Base-by-base conservation (phyloP, 352 stramenopile genomes). In the Phytophthora agathidicida region DNA sequence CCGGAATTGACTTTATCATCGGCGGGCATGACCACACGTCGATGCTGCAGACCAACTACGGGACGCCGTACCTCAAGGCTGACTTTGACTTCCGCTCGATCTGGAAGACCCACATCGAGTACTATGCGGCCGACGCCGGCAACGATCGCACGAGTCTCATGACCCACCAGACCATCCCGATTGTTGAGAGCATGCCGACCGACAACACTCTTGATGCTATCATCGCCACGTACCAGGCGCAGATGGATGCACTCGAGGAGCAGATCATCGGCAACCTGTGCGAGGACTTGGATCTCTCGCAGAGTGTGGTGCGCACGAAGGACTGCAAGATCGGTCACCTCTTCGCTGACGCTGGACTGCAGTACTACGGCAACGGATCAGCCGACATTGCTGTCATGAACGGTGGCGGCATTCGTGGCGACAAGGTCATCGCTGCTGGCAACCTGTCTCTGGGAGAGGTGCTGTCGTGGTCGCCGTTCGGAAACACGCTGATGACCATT, bases 41-140 rank as follows among this genome's bases (percentile, higher is more conserved):
- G 5, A 93, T 91, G 77, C 53, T 89, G 43, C 80, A 93, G 60
- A 89, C 69, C 41, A 85, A 85, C 57, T 91, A 71, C 49, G 77
- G 77, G 37, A 77, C 81, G 42, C 79, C 83, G 57, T 93, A 90
- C 67, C 46, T 91, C 43, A 93, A 93, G 64, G 50, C 80, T 2
- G 83, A 89, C 35, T 79, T 86, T 23, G 73, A 92, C 58, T 90
- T 92, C 65, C 80, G 76, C 17, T 81, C 78, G 28, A 73, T 91
- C 47, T 89, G 82, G 82, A 43, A 56, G 30, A 87, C 79, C 7
- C 65, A 75, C 38, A 60, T 90, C 32, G 69, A 92, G 38, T 90
- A 75, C 62, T 90, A 82, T 36, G 66, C 65, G 17, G 63, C 70
- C 4, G 59, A 75, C 5, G 51, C 3, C 0, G n/a, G 30, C 13